A percentile compares a stretch with the other conserved stretches of the same genome.
Evolutionary conservation across 371 early-diverging fungal species (phyloP).

Genomic region (Parasitella parasitica): DNA sequence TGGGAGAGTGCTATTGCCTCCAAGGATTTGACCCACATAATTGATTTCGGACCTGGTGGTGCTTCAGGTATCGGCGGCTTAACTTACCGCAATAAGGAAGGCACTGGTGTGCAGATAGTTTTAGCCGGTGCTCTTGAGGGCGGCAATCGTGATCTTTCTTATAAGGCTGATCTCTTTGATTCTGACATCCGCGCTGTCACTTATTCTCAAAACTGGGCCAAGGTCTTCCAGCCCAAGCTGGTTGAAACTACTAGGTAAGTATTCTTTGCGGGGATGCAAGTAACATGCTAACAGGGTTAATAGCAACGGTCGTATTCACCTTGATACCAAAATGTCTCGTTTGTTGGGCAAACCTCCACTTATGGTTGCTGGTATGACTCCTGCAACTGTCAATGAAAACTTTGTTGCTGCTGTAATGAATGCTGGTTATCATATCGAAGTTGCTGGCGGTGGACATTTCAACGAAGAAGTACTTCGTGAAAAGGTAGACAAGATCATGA

Average conservation of each 20-base stretch:
- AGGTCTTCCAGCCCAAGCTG: conserved; percentile 81
- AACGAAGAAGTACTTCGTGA: conserved; percentile 80
- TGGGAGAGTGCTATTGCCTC: conserved; percentile 86
- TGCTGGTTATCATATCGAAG: conserved; percentile 93
- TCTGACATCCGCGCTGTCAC: conserved; percentile 76
- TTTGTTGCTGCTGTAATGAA: conserved; percentile 89
- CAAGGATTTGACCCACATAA: conserved; percentile 77
- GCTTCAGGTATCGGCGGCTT: conserved; percentile 85
- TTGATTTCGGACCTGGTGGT: conserved; percentile 96
- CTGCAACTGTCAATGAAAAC: conserved; percentile 73
- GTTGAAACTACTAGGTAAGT: conserved; percentile 53
- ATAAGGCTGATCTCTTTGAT: conserved; percentile 86
- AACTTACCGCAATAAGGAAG: conserved; percentile 93
- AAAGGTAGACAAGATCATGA: conserved; percentile 81
- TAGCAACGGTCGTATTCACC: conserved; percentile 75
- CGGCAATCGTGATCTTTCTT: conserved; percentile 68
- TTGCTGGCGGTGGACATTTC: conserved; percentile 96
- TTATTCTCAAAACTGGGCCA: conserved; percentile 89
- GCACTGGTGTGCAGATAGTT: conserved; percentile 89
- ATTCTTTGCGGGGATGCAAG: not conserved
- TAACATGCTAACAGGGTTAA: not conserved
- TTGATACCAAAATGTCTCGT: conserved; percentile 89
- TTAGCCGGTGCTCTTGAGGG: conserved; percentile 75
- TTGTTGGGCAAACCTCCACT: conserved; percentile 87
- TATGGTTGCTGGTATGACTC: conserved; percentile 93